Percentiles rank a stretch among this genome's conserved stretches.
phyloP scores from a whole-genome alignment of 768 basidiomycete genomes.

The Psilocybe subaeruginosa region DNA sequence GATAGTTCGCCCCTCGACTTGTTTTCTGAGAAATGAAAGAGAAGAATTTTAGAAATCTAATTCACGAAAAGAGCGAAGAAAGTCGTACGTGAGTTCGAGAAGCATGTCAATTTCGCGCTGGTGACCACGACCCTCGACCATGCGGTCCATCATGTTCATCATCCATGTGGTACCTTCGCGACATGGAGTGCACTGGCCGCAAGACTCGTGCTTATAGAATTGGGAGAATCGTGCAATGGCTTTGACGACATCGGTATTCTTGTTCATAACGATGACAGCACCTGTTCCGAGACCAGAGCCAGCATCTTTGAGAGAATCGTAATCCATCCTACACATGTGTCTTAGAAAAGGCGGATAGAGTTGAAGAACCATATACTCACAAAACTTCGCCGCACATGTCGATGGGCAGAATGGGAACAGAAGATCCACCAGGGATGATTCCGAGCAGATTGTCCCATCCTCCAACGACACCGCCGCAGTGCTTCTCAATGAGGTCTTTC shows the following conservation, averaged over 20 bases:
- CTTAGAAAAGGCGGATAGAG: slow-evolving; percentile 8
- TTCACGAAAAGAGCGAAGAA: not conserved
- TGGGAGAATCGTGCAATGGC: slow-evolving; percentile 94
- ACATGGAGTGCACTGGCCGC: slow-evolving; percentile 96
- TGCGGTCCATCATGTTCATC: slow-evolving; percentile 99
- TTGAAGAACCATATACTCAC: slow-evolving; percentile 49
- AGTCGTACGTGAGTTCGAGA: slow-evolving; percentile 83
- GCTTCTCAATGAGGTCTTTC: slow-evolving; percentile 93
- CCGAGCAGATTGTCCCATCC: slow-evolving; percentile 98
- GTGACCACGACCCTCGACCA: slow-evolving; percentile 91
- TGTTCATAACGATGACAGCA: slow-evolving; percentile 99
- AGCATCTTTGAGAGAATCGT: slow-evolving; percentile 94
- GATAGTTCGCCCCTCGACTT: slow-evolving; percentile 96
- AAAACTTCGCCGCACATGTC: slow-evolving; percentile 84
- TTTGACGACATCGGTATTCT: slow-evolving; percentile 91
- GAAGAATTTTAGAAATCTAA: not conserved
- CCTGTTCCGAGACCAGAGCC: slow-evolving; percentile 98
- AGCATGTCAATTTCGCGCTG: slow-evolving; percentile 98
- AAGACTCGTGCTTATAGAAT: slow-evolving; percentile 99
- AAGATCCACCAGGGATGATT: slow-evolving; percentile 95
- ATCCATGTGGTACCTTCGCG: slow-evolving; percentile 98
- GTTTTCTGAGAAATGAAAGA: slow-evolving; percentile 61
- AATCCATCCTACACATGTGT: slow-evolving; percentile 79
- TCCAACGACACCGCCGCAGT: slow-evolving; percentile 92
- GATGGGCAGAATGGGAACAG: slow-evolving; percentile 90